Evolutionary conservation across 306 rosid species (phyloP).

Genomic region (Begonia peltatifolia): DNA sequence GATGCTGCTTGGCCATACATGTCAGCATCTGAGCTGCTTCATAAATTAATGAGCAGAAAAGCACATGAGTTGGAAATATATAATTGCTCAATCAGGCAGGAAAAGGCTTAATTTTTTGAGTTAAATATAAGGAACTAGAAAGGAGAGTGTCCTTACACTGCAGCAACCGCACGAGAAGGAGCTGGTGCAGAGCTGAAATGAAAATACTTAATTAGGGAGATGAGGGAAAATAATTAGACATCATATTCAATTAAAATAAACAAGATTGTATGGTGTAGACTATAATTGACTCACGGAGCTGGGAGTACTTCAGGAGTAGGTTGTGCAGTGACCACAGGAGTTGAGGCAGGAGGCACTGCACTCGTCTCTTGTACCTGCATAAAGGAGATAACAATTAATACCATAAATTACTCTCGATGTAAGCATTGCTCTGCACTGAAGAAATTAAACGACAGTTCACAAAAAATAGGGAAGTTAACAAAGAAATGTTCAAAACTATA

Average conservation of each 20-base stretch:
- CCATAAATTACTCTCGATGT: neutral
- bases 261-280: neutral
- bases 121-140: no score
- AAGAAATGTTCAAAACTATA: no score
- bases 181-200: neutral
- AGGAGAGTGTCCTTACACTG: slow-evolving; percentile 22
- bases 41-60: no score
- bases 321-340: neutral
- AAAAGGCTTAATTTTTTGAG: no score
- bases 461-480: no score
- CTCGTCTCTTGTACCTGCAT: slow-evolving; percentile 3
- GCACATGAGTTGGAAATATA: no score
- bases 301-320: neutral
- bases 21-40: slow-evolving; percentile 51
- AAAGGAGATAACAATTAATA: neutral
- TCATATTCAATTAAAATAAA: no score
- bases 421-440: no score
- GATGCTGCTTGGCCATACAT: slow-evolving; percentile 79
- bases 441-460: no score
- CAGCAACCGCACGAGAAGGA: slow-evolving; percentile 11
- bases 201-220: no score
- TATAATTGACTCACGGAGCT: slow-evolving; percentile 1
- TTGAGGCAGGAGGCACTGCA: neutral
- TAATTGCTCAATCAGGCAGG: no score
- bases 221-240: no score